Percentiles rank a stretch among this genome's conserved stretches.
phyloP scores from a whole-genome alignment of 192 early-diverging fungal species.

The Allomyces macrogynus region DNA sequence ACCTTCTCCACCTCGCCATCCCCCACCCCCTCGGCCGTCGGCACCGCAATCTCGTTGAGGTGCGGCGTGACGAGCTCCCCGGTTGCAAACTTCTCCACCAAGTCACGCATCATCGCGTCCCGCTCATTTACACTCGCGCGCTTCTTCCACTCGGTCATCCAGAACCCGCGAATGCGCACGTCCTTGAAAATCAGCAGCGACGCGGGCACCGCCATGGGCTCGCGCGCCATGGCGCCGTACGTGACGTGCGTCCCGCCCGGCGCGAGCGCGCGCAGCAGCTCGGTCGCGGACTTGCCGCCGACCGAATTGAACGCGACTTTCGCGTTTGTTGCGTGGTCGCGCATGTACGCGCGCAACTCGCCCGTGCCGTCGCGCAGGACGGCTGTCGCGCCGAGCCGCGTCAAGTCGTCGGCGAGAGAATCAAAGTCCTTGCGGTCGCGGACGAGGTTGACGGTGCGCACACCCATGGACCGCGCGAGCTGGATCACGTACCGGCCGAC shows the following conservation, averaged over 20 bases:
- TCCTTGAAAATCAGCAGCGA: conserved; percentile 71
- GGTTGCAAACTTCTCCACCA: background rate
- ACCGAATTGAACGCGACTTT: conserved; percentile 74
- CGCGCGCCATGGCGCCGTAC: conserved; percentile 82
- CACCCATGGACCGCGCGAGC: conserved; percentile 46
- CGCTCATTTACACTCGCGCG: background rate
- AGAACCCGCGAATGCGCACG: conserved; percentile 56
- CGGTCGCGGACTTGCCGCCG: conserved; percentile 56
- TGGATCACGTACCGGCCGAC: conserved; percentile 87
- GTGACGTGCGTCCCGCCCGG: conserved; percentile 49
- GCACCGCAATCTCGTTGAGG: background rate
- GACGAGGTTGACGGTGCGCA: conserved; percentile 76
- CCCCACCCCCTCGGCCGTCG: background rate
- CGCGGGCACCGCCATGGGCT: conserved; percentile 69
- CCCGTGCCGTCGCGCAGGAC: conserved; percentile 44
- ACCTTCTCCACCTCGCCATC: too few relatives aligned
- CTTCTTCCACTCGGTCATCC: conserved; percentile 70
- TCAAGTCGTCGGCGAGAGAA: conserved; percentile 22
- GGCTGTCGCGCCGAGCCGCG: conserved; percentile 39
- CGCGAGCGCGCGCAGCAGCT: conserved; percentile 44
- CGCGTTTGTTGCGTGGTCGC: conserved; percentile 22
- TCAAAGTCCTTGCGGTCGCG: conserved; percentile 48
- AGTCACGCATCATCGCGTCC: background rate
- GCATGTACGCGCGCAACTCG: conserved; percentile 32
- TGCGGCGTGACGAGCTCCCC: background rate